Evolutionary conservation across 2,329 filamentous ascomycete species (phyloP).

Genomic region (Scedosporium minutisporum): DNA sequence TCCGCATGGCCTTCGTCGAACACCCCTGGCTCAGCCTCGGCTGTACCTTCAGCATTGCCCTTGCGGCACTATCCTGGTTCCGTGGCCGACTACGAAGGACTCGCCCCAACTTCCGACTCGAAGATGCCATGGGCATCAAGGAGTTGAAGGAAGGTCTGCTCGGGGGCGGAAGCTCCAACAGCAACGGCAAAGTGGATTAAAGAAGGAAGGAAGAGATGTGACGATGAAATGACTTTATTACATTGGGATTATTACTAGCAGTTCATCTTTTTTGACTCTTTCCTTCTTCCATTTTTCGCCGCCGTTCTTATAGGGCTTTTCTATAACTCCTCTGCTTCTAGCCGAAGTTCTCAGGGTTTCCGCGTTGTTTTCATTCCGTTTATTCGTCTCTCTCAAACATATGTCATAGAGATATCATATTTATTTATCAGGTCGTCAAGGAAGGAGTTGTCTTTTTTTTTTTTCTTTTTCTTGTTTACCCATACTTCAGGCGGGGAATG

Average conservation of each 20-base stretch:
- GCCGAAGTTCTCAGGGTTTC: not conserved
- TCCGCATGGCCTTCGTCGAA: constrained; percentile 46
- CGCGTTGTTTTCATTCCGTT: not conserved
- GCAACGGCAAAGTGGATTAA: constrained; percentile 42
- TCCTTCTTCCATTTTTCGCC: not conserved
- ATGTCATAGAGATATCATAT: not conserved
- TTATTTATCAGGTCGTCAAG: constrained; percentile 2
- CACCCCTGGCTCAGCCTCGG: constrained; percentile 50
- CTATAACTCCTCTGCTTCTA: not conserved
- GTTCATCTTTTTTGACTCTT: not conserved
- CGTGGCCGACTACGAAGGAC: constrained; percentile 44
- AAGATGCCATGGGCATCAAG: constrained; percentile 41
- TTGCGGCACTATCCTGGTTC: constrained; percentile 43
- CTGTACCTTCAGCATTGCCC: constrained; percentile 45
- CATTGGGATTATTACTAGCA: not conserved
- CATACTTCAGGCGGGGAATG: constrained; percentile 2
- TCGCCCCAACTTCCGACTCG: constrained; percentile 51
- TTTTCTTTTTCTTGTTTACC: constrained; percentile 5
- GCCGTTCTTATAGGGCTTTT: not conserved
- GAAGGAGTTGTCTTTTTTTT: constrained; percentile 7
- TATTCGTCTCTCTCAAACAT: constrained; percentile 1
- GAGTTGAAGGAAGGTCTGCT: constrained; percentile 58
- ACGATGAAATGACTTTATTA: constrained; percentile 6
- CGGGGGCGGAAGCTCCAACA: constrained; percentile 37
- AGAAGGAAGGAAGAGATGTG: not conserved